Conservation (phyloP, 208 protist species). For the Trypanosoma mega region DNA sequence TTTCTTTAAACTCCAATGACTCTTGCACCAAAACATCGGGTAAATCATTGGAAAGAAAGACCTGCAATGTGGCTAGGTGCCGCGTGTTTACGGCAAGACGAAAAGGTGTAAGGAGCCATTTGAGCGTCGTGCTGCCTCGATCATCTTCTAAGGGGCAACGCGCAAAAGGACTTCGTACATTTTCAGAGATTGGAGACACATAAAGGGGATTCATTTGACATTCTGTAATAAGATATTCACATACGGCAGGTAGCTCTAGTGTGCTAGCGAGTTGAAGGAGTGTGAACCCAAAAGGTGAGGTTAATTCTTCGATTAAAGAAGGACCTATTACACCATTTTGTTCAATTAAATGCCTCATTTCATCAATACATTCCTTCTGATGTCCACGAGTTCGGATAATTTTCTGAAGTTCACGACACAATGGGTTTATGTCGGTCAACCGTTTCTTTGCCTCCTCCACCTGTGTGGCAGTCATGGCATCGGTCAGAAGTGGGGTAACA, state of each 20-base stretch:
- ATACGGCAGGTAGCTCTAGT: conserved; percentile 47
- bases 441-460: conserved; percentile 17
- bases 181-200: conserved; percentile 14
- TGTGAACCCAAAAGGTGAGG: conserved; percentile 63
- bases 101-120: conserved; percentile 51
- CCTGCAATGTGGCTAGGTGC: conserved; percentile 20
- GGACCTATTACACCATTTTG: conserved; percentile 9
- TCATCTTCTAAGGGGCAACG: background rate
- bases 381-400: conserved; percentile 24
- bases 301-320: conserved; percentile 47
- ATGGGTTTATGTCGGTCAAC: conserved; percentile 17
- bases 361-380: conserved; percentile 14
- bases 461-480: background rate
- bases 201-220: conserved; percentile 62
- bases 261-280: conserved; percentile 65
- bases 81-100: conserved; percentile 45
- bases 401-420: conserved; percentile 23
- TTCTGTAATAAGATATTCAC: conserved; percentile 43
- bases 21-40: background rate
- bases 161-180: background rate
- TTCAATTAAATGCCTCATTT: conserved; percentile 24
- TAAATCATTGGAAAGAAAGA: conserved; percentile 11
- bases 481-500: background rate
- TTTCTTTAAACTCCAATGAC: conserved; percentile 60
- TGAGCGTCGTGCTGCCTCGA: conserved; percentile 7